Conservation (phyloP, 2,329 filamentous ascomycete species). For the Tolypocladium tropicale region DNA sequence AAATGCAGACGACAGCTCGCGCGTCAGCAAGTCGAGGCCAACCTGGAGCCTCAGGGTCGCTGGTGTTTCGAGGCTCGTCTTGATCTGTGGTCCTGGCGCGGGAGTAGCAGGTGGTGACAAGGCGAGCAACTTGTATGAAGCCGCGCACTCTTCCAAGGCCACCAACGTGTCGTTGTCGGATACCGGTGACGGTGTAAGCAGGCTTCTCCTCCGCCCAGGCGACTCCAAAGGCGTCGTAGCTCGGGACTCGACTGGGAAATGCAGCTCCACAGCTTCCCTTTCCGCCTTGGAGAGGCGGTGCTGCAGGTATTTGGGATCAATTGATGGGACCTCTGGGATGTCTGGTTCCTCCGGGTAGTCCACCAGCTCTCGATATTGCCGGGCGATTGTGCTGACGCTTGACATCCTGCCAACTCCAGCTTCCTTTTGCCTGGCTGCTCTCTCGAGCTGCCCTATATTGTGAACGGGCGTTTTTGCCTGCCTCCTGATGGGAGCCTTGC, state of each 20-base stretch:
- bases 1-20: slow-evolving; percentile 36
- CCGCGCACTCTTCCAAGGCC: slow-evolving; percentile 34
- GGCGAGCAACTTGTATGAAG: slow-evolving; percentile 35
- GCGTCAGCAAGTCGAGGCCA: slow-evolving; percentile 38
- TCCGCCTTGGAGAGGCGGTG: not conserved
- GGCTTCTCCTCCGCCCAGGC: not conserved
- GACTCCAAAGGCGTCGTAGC: not conserved
- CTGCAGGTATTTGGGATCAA: slow-evolving; percentile 7
- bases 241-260: not conserved
- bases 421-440: slow-evolving; percentile 11
- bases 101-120: slow-evolving; percentile 24
- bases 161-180: slow-evolving; percentile 37
- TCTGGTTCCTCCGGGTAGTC: slow-evolving; percentile 24
- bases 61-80: not conserved
- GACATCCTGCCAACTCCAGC: slow-evolving; percentile 21
- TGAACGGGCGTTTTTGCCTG: slow-evolving; percentile 42
- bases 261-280: not conserved
- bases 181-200: slow-evolving; percentile 17
- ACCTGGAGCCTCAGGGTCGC: slow-evolving; percentile 37
- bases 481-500: slow-evolving; percentile 26
- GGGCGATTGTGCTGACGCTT: slow-evolving; percentile 38
- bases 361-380: slow-evolving; percentile 38
- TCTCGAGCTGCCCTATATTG: slow-evolving; percentile 38
- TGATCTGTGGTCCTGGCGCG: slow-evolving; percentile 12
- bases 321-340: slow-evolving; percentile 14